Evolutionary conservation across 768 basidiomycete genomes (phyloP).

Genomic region (Royoungia palumana): DNA sequence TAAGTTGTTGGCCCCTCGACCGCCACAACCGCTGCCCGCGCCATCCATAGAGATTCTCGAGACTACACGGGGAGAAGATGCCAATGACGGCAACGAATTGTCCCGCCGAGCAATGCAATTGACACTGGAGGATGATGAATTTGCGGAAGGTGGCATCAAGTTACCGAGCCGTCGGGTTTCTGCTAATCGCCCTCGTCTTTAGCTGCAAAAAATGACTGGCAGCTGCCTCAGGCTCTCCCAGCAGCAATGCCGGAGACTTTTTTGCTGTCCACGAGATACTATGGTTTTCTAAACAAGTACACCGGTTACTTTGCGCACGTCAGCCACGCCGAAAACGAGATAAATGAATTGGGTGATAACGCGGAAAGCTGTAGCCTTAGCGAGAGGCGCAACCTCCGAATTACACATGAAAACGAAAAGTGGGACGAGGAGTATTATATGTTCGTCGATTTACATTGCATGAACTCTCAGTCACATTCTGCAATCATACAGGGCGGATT

Average conservation of each 20-base stretch:
- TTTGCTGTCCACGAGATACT: slow-evolving; percentile 43
- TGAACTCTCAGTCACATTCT: background rate
- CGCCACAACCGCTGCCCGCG: slow-evolving; percentile 30
- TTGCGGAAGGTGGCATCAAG: slow-evolving; percentile 48
- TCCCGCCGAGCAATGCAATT: slow-evolving; percentile 42
- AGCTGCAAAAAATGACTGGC: slow-evolving; percentile 83
- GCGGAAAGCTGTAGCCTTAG: slow-evolving; percentile 52
- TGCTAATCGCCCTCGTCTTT: slow-evolving; percentile 10
- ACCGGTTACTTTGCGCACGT: slow-evolving; percentile 74
- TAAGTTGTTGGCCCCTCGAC: slow-evolving; percentile 69
- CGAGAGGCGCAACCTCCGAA: slow-evolving; percentile 53
- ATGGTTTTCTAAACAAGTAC: slow-evolving; percentile 76
- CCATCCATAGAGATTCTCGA: slow-evolving; percentile 60
- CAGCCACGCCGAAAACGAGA: slow-evolving; percentile 72
- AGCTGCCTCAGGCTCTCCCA: slow-evolving; percentile 61
- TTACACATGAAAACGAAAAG: slow-evolving; percentile 67
- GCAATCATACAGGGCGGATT: slow-evolving; percentile 63
- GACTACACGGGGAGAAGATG: slow-evolving; percentile 25
- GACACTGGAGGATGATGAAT: slow-evolving; percentile 52
- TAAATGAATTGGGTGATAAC: slow-evolving; percentile 71
- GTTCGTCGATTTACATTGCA: slow-evolving; percentile 39
- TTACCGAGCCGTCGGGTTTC: background rate
- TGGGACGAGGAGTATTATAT: slow-evolving; percentile 86
- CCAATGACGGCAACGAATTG: slow-evolving; percentile 40
- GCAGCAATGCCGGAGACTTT: slow-evolving; percentile 37